Base-by-base conservation (phyloP, 2,329 filamentous ascomycete genomes). In the Cladosporium oxysporum region DNA sequence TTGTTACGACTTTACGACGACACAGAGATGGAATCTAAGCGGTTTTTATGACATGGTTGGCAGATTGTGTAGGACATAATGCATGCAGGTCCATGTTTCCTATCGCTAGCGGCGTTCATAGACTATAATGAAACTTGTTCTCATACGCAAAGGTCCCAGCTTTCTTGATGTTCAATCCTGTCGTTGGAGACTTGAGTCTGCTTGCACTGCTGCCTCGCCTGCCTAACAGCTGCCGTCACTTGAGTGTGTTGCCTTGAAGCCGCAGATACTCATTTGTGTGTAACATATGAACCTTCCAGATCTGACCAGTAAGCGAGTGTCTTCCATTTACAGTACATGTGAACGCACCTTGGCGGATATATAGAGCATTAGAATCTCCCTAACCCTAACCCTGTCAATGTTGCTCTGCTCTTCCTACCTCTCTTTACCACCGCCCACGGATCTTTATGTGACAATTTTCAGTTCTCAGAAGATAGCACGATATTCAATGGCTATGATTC, bases 41-140 rank as follows among this genome's bases (percentile, higher is more conserved):
- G 37, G 26, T 44, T 12, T 29, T 47, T n/a, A 26, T 28, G 37
- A 59, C 26, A 52, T 37, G 59, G 44, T 23, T 47, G 50, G 61
- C 61, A 63, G 50, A 49, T 33, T 63, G 60, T 53, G 61, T 26
- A 44, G 61, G 61, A 63, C 26, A 57, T 47, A 57, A 57, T 47
- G 18, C 61, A 63, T 63, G 61, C 61, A 57, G 50, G 35, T 57
- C 29, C 50, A 63, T 63, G 60, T 63, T 44, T 41, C 57, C 44
- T 53, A 35, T 62, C 6, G 12, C 47, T 52, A 63, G n/a, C 21
- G 61, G 50, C 50, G 61, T 63, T 63, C 50, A 63, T 63, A 63
- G 61, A 63, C 50, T 63, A 57, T 57, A 33, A 33, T 47, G 31
- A 63, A 49, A 47, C 21, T 18, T 28, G 37, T 29, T 29, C 49